Evolutionary conservation across 2,329 filamentous ascomycete species (phyloP).

Genomic region (Epichloe elymi): DNA sequence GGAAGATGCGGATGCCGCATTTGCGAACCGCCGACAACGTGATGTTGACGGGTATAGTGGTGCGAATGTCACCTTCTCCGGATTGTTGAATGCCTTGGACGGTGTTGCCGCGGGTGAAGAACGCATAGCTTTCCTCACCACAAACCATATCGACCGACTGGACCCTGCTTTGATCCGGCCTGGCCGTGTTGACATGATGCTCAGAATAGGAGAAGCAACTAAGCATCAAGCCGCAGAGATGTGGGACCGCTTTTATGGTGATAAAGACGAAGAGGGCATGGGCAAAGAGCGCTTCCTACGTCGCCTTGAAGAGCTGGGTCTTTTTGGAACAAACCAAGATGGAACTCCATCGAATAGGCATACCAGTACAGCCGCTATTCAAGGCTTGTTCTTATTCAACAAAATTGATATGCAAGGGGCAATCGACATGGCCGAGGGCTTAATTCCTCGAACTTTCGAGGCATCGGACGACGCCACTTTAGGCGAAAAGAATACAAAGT

Average conservation of each 20-base stretch:
- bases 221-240: conserved; percentile 72
- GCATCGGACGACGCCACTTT: conserved; percentile 19
- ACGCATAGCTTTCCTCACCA: conserved; percentile 84
- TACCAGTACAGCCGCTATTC: conserved; percentile 82
- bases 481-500: not conserved
- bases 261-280: conserved; percentile 52
- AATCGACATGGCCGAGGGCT: conserved; percentile 61
- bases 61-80: conserved; percentile 86
- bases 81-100: conserved; percentile 72
- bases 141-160: conserved; percentile 82
- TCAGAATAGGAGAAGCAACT: conserved; percentile 79
- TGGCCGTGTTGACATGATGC: conserved; percentile 85
- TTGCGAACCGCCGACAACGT: conserved; percentile 64
- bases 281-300: conserved; percentile 57
- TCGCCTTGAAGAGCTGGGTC: conserved; percentile 53
- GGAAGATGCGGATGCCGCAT: conserved; percentile 86
- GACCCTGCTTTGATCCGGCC: conserved; percentile 84
- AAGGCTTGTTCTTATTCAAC: conserved; percentile 90
- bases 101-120: conserved; percentile 93
- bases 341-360: conserved; percentile 32
- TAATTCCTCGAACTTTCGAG: conserved; percentile 46
- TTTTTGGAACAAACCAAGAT: conserved; percentile 48
- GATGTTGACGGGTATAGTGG: conserved; percentile 76
- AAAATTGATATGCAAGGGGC: conserved; percentile 84
- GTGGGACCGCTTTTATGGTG: conserved; percentile 92